Evolutionary conservation across 2,329 filamentous ascomycete species (phyloP).

Genomic region (Drechslera avenae): DNA sequence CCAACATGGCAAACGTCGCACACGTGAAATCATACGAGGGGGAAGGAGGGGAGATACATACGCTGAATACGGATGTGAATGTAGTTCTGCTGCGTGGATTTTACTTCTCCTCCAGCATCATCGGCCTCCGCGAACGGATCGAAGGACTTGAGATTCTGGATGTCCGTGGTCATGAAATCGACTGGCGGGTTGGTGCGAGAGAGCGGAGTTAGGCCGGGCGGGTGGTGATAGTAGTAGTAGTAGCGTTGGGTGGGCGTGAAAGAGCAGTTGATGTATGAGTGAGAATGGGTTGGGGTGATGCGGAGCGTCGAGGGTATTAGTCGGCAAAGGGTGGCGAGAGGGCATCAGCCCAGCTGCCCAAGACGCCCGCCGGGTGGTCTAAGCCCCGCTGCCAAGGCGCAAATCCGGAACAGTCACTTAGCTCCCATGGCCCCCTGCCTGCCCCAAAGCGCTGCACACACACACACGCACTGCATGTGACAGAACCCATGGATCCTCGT

Average conservation of each 20-base stretch:
- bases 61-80: slow-evolving; percentile 99
- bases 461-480: too few relatives aligned
- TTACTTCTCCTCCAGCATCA: slow-evolving; percentile 96
- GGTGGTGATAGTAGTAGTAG: too few relatives aligned
- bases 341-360: slow-evolving; percentile 5
- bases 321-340: slow-evolving; percentile 15
- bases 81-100: slow-evolving; percentile 88
- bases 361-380: slow-evolving; percentile 10
- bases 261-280: slow-evolving; percentile 10
- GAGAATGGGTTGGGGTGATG: slow-evolving; percentile 1
- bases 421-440: too few relatives aligned
- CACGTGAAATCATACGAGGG: too few relatives aligned
- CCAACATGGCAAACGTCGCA: too few relatives aligned
- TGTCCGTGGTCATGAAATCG: slow-evolving; percentile 47
- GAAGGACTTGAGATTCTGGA: slow-evolving; percentile 53
- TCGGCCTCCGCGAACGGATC: slow-evolving; percentile 99
- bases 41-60: slow-evolving; percentile 59
- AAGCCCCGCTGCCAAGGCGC: slow-evolving; percentile 13
- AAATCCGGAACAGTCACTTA: too few relatives aligned
- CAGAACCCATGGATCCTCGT: too few relatives aligned
- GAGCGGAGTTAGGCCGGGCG: slow-evolving; percentile 10
- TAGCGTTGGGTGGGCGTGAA: slow-evolving; percentile 1
- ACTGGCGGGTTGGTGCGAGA: slow-evolving; percentile 32
- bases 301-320: slow-evolving; percentile 6
- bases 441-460: too few relatives aligned